Conservation (phyloP, 2,329 filamentous ascomycete species). For the Bertia moriformis region DNA sequence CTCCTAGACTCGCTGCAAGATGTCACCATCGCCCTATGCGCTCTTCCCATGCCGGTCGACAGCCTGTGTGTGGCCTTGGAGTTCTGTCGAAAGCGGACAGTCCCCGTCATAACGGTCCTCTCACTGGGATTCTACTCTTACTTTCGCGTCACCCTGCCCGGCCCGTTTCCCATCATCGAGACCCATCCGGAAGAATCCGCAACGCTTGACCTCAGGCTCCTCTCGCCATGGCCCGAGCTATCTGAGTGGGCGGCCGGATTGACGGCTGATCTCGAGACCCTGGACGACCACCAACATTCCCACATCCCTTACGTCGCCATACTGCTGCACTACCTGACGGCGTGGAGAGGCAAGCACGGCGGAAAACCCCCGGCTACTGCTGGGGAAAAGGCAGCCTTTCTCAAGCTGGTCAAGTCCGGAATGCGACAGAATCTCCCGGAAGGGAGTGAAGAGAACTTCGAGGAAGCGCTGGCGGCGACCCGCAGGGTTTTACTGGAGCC, state of each 20-base stretch:
- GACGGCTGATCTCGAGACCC: constrained; percentile 51
- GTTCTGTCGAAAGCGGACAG: constrained; percentile 39
- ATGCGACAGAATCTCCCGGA: constrained; percentile 56
- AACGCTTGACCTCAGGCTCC: constrained; percentile 69
- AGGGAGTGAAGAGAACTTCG: constrained; percentile 94
- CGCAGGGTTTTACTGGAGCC: constrained; percentile 72
- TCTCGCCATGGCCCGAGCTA: constrained; percentile 77
- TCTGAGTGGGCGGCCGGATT: constrained; percentile 49
- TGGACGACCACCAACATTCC: constrained; percentile 71
- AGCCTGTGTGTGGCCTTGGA: constrained; percentile 27
- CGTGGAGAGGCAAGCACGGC: constrained; percentile 62
- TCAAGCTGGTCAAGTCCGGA: constrained; percentile 50
- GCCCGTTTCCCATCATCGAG: constrained; percentile 82
- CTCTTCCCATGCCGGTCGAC: constrained; percentile 29
- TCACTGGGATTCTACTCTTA: constrained; percentile 87
- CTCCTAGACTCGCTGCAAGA: constrained; percentile 22
- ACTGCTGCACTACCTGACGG: constrained; percentile 65
- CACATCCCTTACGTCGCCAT: constrained; percentile 81
- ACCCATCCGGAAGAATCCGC: constrained; percentile 83
- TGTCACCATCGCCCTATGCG: constrained; percentile 41
- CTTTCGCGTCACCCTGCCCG: constrained; percentile 65
- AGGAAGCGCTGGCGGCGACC: constrained; percentile 77
- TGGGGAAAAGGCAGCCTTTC: constrained; percentile 74
- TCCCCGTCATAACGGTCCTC: constrained; percentile 69
- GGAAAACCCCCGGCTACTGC: constrained; percentile 60